Base-by-base conservation (phyloP, 176 grass and related monocot species). In the Eragrostis nindensis region DNA sequence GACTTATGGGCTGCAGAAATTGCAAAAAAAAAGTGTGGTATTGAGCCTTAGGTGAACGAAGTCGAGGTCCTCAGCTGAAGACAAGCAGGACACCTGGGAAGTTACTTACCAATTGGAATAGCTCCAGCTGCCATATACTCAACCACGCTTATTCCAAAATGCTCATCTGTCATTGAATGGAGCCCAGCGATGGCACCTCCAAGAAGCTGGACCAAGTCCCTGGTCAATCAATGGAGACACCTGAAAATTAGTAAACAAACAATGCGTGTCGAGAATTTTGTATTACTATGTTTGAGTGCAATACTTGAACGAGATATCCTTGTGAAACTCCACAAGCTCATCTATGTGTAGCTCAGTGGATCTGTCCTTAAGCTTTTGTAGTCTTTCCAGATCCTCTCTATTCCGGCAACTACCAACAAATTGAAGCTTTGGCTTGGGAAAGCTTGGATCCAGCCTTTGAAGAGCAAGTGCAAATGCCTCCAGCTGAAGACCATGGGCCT, bases 101-200 rank as follows among this genome's bases (percentile, higher is more conserved):
- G 45, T 71, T 45, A 77, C 57, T 82, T 57, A 99, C 93, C 96
- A 62, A 99, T 95, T 41, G 96, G 96, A 84, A 99, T 91, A 74
- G 93, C 92, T 62, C 88, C 96, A 52, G 96, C 96, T 73, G 93
- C 93, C 96, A 95, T 99, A 77, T 95, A 99, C 81, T 95, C 96
- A 29, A 99, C 96, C 19, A 99, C 90, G 74, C 90, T 91, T 79
- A 99, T 95, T 73, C 92, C 92, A 75, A 99, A 93, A 88, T 99
- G 93, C 65, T 99, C 96, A 84, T 99, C 96, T 39, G 92, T 86
- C 96, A 99, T 95, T 15, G 90, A 93, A 87, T 99, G 96, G 19
- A 99, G 90, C 76, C 96, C 96, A 26, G 68, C 76, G 79, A 99
- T 66, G 53, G 96, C 88, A 76, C 86, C 87, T 63, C 90, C 90